Percentiles rank a stretch among this genome's conserved stretches.
Evolutionary conservation across 1,139 yeast species (phyloP).

Genomic region (Lodderomyces orthopsilosis): DNA sequence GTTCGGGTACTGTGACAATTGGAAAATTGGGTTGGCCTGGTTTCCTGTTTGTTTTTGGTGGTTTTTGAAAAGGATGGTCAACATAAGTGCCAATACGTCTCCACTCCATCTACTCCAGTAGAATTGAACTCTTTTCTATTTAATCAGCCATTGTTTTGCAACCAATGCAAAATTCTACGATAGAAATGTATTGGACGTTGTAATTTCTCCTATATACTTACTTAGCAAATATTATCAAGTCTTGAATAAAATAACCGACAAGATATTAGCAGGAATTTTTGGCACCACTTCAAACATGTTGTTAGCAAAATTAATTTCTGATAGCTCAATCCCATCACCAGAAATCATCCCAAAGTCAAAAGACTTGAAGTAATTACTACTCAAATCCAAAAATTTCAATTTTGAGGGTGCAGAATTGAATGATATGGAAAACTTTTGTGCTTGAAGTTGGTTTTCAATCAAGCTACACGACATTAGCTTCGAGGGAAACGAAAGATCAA

Average conservation of each 20-base stretch:
- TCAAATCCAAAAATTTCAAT: constrained; percentile 14
- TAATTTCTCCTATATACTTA: neutral
- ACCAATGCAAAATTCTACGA: neutral
- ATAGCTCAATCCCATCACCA: constrained; percentile 8
- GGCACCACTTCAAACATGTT: constrained; percentile 20
- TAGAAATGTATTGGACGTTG: neutral
- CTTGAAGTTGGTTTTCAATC: constrained; percentile 11
- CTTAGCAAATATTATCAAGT: neutral
- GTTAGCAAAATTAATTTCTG: constrained; percentile 14
- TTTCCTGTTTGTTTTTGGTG: too few species aligned
- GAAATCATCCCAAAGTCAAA: constrained; percentile 11
- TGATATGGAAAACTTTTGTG: constrained; percentile 7
- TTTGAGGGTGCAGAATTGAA: constrained; percentile 6
- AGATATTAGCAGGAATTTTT: constrained; percentile 11
- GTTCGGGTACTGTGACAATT: neutral
- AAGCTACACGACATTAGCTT: constrained; percentile 11
- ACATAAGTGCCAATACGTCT: too few species aligned
- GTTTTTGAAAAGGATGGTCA: too few species aligned
- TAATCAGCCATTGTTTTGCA: neutral
- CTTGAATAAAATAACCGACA: constrained; percentile 12
- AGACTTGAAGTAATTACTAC: constrained; percentile 12
- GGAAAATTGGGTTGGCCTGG: too few species aligned
- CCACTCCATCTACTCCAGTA: too few species aligned
- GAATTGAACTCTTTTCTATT: too few species aligned
- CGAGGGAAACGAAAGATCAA: constrained; percentile 6